Conservation (phyloP, 164 flowering plant genomes). For the Akebia trifoliata region DNA sequence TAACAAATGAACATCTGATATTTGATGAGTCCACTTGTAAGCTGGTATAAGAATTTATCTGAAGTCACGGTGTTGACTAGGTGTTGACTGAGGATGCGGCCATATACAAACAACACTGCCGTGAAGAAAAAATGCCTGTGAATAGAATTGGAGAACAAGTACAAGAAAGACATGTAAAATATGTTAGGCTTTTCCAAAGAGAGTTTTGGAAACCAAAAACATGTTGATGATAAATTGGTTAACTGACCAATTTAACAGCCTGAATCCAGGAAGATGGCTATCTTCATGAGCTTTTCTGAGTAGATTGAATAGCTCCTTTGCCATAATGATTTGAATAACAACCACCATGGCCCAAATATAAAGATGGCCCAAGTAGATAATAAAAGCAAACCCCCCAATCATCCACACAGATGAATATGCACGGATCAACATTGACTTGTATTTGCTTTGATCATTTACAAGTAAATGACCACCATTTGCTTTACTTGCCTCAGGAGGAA, state of each 20-base stretch:
- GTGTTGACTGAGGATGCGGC: conserved; percentile 81
- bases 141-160: conserved; percentile 8
- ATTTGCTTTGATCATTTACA: conserved; percentile 74
- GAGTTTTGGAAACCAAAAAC: neutral
- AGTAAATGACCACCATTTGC: conserved; percentile 64
- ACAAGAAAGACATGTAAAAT: neutral
- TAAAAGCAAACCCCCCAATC: conserved; percentile 81
- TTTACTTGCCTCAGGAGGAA: conserved; percentile 41
- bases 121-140: conserved; percentile 98
- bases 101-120: conserved; percentile 90
- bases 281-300: conserved; percentile 82
- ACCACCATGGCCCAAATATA: conserved; percentile 95
- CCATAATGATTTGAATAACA: conserved; percentile 90
- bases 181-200: neutral
- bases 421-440: conserved; percentile 76
- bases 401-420: conserved; percentile 80
- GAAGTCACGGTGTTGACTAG: conserved; percentile 82
- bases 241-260: conserved; percentile 84
- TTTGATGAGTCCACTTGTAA: conserved; percentile 67
- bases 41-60: conserved; percentile 61
- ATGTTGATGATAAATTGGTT: neutral
- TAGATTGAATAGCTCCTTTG: conserved; percentile 76
- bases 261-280: conserved; percentile 80
- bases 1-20: conserved; percentile 92
- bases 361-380: conserved; percentile 92